Base-by-base conservation (phyloP, 495 filamentous ascomycete genomes). In the Evansstolkia leycettana region DNA sequence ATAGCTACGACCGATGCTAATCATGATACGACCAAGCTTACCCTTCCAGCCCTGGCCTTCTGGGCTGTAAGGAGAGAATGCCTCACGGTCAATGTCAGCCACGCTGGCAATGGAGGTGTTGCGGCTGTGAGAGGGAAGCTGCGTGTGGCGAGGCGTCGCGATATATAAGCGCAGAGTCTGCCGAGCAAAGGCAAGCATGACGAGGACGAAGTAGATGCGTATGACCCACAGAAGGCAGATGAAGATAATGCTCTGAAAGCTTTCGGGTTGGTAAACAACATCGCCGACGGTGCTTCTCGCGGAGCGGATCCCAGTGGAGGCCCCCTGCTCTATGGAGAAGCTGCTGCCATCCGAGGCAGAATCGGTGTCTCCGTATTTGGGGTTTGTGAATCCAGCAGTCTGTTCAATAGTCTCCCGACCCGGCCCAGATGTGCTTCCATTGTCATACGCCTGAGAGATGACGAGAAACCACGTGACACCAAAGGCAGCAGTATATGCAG, bases 391-490 rank as follows among this genome's bases (percentile, higher is more conserved):
- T 18, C 80, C 78, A n/a, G 80, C 68, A 4, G 70, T 76, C 34
- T 76, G 64, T 13, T 66, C 67, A 33, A 84, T 81, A 2, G 70
- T 78, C 14, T 56, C 53, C 31, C 57, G 52, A 2, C 65, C 67
- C 5, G 60, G 54, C 2, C 63, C 59, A 1, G 57, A 52, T 39
- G 30, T 11, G 3, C 12, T 23, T 23, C 54, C 52, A 45, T 60
- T 59, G 30, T 65, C 62, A 39, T 67, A 61, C 43, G 73, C 60
- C 31, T 72, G 65, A 15, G 75, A 72, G 28, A 80, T 60, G 9
- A 81, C 71, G 7, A 85, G 54, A 60, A 89, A 93, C 87, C 87
- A 94, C 9, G 72, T 76, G 25, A 86, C 57, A 19, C 76, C 83
- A 50, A 94, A 94, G 5, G 75, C 72, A 14, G 74, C 61, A 6